Conservation (phyloP, 2,329 filamentous ascomycete species). For the Calonectria honghensis region DNA sequence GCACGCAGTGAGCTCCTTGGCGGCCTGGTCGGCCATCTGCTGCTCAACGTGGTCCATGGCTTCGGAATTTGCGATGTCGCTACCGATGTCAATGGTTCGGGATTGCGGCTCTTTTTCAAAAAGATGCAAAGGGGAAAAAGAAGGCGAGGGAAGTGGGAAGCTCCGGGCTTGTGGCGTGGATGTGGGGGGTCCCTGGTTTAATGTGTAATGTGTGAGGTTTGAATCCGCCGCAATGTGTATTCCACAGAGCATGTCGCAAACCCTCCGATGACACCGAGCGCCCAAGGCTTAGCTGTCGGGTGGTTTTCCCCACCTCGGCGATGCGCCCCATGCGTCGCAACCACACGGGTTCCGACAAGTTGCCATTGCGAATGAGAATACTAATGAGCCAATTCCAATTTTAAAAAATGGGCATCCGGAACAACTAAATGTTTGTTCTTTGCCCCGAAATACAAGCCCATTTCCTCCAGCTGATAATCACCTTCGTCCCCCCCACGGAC, state of each 20-base stretch:
- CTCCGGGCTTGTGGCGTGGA: background rate
- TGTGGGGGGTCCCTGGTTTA: background rate
- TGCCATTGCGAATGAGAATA: background rate
- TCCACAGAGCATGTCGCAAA: background rate
- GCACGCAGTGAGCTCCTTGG: constrained; percentile 64
- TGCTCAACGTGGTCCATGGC: constrained; percentile 76
- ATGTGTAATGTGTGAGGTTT: background rate
- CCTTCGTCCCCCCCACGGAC: background rate
- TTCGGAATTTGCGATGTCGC: background rate
- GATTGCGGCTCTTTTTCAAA: background rate
- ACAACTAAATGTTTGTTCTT: background rate
- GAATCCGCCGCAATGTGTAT: background rate
- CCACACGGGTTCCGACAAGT: constrained; percentile 18
- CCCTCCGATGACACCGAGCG: constrained; percentile 33
- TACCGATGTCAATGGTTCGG: background rate
- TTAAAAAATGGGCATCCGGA: background rate
- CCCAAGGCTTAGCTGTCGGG: constrained; percentile 9
- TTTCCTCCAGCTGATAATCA: background rate
- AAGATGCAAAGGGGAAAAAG: background rate
- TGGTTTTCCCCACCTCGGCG: constrained; percentile 20
- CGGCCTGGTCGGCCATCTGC: constrained; percentile 72
- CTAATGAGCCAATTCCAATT: background rate
- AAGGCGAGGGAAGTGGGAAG: constrained; percentile 2
- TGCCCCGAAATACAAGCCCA: background rate
- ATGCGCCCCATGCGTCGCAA: constrained; percentile 6